phyloP scores from a whole-genome alignment of 2,329 filamentous ascomycete genomes.

The Graphilbum ipis-grandicollis region DNA sequence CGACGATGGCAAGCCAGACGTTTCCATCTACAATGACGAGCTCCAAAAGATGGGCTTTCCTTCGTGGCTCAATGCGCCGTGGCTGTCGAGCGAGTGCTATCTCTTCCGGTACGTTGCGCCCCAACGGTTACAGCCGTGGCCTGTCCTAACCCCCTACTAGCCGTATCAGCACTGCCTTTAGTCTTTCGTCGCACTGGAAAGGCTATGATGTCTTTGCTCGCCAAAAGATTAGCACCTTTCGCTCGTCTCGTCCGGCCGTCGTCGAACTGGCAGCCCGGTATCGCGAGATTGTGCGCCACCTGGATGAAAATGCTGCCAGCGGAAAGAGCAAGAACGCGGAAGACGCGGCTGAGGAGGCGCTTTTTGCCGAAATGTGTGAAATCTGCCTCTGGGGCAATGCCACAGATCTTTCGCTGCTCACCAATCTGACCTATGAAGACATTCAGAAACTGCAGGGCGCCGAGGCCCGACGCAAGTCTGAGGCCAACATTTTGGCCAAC shows the following conservation, averaged over 20 bases:
- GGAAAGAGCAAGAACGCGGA: conserved; percentile 39
- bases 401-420: conserved; percentile 81
- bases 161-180: conserved; percentile 67
- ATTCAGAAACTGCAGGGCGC: conserved; percentile 92
- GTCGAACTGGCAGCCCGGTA: conserved; percentile 25
- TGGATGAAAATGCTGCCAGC: conserved; percentile 24
- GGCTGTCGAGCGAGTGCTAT: conserved; percentile 91
- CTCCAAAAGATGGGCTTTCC: conserved; percentile 55
- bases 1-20: conserved; percentile 62
- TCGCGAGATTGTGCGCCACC: conserved; percentile 45
- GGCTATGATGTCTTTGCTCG: conserved; percentile 75
- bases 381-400: conserved; percentile 97
- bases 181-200: conserved; percentile 66
- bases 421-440: conserved; percentile 81
- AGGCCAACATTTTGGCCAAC: conserved; percentile 86
- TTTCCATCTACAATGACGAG: conserved; percentile 73
- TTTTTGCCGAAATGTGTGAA: conserved; percentile 89
- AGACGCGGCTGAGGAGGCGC: conserved; percentile 43
- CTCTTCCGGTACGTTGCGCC: conserved; percentile 53
- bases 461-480: conserved; percentile 66
- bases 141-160: conserved; percentile 19
- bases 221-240: conserved; percentile 85
- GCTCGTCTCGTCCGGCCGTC: conserved; percentile 62
- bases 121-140: too few species aligned
- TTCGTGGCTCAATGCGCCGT: conserved; percentile 70